phyloP scores from a whole-genome alignment of 169 alveolate species.

The Cystoisospora suis region DNA sequence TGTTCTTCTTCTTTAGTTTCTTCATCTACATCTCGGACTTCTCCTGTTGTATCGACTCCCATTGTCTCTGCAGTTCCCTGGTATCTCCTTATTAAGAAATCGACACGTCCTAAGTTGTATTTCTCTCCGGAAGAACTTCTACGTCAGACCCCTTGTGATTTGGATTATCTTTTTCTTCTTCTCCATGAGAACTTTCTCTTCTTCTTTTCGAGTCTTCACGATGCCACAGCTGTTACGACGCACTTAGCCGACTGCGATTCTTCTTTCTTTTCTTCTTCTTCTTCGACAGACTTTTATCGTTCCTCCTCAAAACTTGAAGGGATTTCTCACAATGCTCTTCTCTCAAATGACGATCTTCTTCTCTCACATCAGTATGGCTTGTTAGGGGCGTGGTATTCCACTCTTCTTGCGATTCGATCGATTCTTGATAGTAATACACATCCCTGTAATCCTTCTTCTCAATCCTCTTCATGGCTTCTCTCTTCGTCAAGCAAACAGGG shows the following conservation, averaged over 20 bases:
- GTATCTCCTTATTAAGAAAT: neutral
- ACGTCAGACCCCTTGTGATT: neutral
- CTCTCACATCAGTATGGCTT: neutral
- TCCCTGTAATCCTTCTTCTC: neutral
- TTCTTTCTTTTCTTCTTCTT: too few species aligned
- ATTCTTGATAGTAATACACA: constrained; percentile 27
- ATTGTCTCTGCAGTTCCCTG: neutral
- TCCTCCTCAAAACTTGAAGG: too few species aligned
- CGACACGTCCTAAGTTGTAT: constrained; percentile 4
- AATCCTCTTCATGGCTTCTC: neutral
- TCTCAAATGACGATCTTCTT: too few species aligned
- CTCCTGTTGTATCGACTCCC: neutral
- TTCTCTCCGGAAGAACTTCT: constrained; percentile 22
- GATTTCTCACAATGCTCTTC: too few species aligned
- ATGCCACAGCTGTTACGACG: neutral
- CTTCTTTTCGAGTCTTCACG: neutral
- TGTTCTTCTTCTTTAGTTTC: neutral
- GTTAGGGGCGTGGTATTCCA: neutral
- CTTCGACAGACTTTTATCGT: too few species aligned
- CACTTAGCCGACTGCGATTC: constrained; percentile 18
- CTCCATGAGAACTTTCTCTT: constrained; percentile 29
- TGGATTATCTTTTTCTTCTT: neutral
- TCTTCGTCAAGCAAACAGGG: neutral
- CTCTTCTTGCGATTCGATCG: neutral
- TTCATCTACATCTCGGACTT: neutral